These are phyloP conservation scores for Annulohypoxylon maeteangense DNA, from an alignment of 495 filamentous ascomycete species.

Conservation along the genomic window DNA sequence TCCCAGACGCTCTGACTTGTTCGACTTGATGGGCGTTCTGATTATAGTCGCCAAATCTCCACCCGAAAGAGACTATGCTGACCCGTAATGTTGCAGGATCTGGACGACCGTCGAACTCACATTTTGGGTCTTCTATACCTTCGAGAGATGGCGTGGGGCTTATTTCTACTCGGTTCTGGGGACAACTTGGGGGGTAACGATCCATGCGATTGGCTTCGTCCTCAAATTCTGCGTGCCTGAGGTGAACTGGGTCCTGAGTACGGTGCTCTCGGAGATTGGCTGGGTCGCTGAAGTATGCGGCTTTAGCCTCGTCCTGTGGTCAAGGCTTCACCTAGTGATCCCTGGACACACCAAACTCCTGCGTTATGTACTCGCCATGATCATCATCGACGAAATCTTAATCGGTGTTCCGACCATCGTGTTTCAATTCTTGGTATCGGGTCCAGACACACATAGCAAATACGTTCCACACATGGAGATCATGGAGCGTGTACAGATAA, in stretches of 20 bases:
- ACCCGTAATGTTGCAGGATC: constrained; percentile 4
- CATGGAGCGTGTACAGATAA: constrained; percentile 74
- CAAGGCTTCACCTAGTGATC: constrained; percentile 71
- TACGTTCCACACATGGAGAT: constrained; percentile 49
- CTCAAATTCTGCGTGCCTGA: constrained; percentile 68
- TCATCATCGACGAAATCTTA: constrained; percentile 64
- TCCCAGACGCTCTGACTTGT: not conserved
- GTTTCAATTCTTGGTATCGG: constrained; percentile 56
- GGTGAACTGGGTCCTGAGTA: constrained; percentile 51
- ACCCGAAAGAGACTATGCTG: not conserved
- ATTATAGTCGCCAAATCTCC: not conserved
- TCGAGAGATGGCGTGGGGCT: constrained; percentile 48
- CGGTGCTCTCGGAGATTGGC: constrained; percentile 63
- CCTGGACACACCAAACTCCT: constrained; percentile 58
- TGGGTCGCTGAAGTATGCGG: constrained; percentile 75
- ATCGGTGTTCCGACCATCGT: constrained; percentile 68
- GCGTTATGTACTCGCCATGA: constrained; percentile 66
- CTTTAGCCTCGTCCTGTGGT: constrained; percentile 74
- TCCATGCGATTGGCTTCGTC: constrained; percentile 69
- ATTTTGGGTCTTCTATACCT: constrained; percentile 53
- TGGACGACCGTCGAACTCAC: constrained; percentile 59
- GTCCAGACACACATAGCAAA: constrained; percentile 60
- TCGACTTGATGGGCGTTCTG: not conserved
- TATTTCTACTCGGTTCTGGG: constrained; percentile 59
- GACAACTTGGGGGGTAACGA: constrained; percentile 62